Evolutionary conservation across 2,329 filamentous ascomycete species (phyloP).

Genomic region (Coniochaeta pulveracea): DNA sequence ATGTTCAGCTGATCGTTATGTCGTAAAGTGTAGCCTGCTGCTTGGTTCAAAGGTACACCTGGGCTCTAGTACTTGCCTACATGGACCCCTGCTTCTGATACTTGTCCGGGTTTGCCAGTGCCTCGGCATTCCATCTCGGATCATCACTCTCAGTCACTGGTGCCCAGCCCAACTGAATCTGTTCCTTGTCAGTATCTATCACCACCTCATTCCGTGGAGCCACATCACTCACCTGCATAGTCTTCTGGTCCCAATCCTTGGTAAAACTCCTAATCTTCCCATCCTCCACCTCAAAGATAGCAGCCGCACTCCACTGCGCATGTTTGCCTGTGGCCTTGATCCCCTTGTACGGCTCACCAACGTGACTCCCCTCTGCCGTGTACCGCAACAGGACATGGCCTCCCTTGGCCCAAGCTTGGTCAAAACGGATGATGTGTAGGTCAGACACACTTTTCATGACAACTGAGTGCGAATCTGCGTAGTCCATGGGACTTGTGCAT

Average conservation of each 20-base stretch:
- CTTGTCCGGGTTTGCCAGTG: constrained; percentile 8
- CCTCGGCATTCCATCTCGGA: constrained; percentile 12
- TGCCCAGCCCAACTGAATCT: constrained; percentile 15
- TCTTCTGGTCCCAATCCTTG: constrained; percentile 9
- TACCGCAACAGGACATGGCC: constrained; percentile 14
- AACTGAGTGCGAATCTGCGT: constrained; percentile 13
- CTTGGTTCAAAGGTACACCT: no score
- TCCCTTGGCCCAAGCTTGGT: constrained; percentile 14
- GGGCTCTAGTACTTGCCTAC: no score
- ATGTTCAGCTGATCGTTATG: no score
- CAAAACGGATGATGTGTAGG: constrained; percentile 12
- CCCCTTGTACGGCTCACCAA: constrained; percentile 13
- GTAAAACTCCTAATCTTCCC: constrained; percentile 8
- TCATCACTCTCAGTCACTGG: constrained; percentile 13
- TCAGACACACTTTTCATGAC: constrained; percentile 13
- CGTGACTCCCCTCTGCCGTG: constrained; percentile 13
- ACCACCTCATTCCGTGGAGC: no score
- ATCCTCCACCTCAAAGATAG: constrained; percentile 14
- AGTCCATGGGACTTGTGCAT: constrained; percentile 8
- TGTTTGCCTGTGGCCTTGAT: constrained; percentile 10
- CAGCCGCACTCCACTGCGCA: constrained; percentile 10
- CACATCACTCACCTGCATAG: constrained; percentile 7
- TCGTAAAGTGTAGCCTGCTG: no score
- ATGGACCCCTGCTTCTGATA: no score
- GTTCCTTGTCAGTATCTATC: not conserved